Percentiles rank a stretch among this genome's conserved stretches.
Evolutionary conservation across 1,139 yeast genomes (phyloP).

Genomic region (Kurtzmaniella quercitrusa): DNA sequence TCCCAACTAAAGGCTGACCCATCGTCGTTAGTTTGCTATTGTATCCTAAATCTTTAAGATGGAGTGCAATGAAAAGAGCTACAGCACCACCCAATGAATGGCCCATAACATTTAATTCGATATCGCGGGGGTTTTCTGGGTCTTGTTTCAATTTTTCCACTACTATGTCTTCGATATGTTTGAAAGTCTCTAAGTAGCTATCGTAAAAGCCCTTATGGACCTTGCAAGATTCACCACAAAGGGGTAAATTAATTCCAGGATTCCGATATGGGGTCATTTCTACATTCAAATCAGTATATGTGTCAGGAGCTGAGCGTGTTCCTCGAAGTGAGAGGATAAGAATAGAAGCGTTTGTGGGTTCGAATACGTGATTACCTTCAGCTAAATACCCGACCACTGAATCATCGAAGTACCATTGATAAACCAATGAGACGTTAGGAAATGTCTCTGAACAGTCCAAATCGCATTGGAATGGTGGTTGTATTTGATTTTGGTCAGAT

Average conservation of each 20-base stretch:
- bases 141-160: constrained; percentile 5
- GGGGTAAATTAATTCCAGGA: constrained; percentile 19
- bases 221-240: constrained; percentile 36
- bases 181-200: constrained; percentile 29
- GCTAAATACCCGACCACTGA: constrained; percentile 41
- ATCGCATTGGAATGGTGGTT: constrained; percentile 44
- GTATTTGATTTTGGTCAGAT: constrained; percentile 29
- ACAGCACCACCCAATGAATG: constrained; percentile 54
- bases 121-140: constrained; percentile 15
- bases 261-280: constrained; percentile 34
- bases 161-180: constrained; percentile 24
- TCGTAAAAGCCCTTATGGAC: constrained; percentile 47
- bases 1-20: constrained; percentile 54
- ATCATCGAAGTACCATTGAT: constrained; percentile 46
- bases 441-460: constrained; percentile 35
- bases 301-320: constrained; percentile 44
- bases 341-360: constrained; percentile 12
- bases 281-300: constrained; percentile 41
- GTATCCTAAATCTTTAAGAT: constrained; percentile 33
- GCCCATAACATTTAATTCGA: constrained; percentile 40
- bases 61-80: constrained; percentile 36
- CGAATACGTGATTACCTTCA: constrained; percentile 23
- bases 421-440: constrained; percentile 37
- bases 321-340: constrained; percentile 45
- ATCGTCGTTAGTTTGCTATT: constrained; percentile 37